These are phyloP conservation scores for Aspergillus eucalypticola DNA, from an alignment of 2,329 filamentous ascomycete species.

Conservation along the genomic window DNA sequence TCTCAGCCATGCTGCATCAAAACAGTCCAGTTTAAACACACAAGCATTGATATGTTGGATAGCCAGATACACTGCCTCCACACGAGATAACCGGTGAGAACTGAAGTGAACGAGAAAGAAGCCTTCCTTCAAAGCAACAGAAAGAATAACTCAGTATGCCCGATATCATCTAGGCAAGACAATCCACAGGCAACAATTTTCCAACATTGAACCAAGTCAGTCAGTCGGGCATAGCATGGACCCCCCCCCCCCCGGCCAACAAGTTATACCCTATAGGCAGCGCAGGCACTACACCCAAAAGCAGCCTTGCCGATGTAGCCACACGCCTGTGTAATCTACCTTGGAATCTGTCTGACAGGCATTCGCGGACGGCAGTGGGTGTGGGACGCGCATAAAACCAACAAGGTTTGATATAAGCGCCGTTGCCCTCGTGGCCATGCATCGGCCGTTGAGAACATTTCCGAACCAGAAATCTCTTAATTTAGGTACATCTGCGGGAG, in stretches of 20 bases:
- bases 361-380: background rate
- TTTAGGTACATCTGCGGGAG: background rate
- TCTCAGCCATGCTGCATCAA: background rate
- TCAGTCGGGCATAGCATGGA: too few relatives aligned
- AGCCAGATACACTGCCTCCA: background rate
- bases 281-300: background rate
- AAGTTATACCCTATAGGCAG: too few relatives aligned
- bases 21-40: background rate
- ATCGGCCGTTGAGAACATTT: too few relatives aligned
- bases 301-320: background rate
- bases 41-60: background rate
- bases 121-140: background rate
- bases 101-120: background rate
- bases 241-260: too few relatives aligned
- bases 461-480: background rate
- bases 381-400: background rate
- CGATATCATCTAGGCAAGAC: background rate
- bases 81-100: background rate
- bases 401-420: conserved; percentile 4
- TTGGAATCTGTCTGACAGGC: background rate
- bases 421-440: background rate
- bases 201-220: too few relatives aligned
- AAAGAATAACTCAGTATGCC: background rate
- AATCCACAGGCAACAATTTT: background rate
- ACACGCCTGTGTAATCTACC: background rate